Base-by-base conservation (phyloP, 1,284 basidiomycete species). In the Cutaneotrichosporon dermatis region DNA sequence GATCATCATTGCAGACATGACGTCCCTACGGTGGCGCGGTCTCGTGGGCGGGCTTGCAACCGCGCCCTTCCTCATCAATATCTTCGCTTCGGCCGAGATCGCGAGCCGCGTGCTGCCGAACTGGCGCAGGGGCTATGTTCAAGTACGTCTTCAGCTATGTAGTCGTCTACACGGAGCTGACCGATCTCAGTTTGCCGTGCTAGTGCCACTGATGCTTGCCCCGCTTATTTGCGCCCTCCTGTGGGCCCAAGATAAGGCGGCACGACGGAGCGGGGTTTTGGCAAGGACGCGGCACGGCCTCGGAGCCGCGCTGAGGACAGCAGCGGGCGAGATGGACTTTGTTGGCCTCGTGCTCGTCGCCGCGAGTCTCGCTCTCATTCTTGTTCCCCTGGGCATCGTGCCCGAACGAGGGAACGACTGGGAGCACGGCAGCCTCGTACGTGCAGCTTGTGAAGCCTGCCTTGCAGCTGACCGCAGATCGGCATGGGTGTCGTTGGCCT, bases 1-100 rank as follows among this genome's bases (percentile, higher is more conserved):
- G 63, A 84, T 89, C 61, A 82, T 88, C 67, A 85, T 88, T 58
- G 89, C 89, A 15, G 89, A 92, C 70, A 86, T 88, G 66, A 90
- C 90, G 3, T 86, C 85, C 2, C 82, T 90, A 11, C 82, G 85
- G 69, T 91, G 88, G 87, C 83, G 84, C 5, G 88, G 88, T 10
- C 79, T 91, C 9, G 83, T 88, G 15, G 82, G 85, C 2, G 82
- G 82, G 12, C 74, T 88, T n/a, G 82, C 84, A 34, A 84, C 85
- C 7, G 73, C 86, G 42, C 88, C 88, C 11, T 88, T 86, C 77
- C 79, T 88, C 66, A 79, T 88, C 76, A 83, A 82, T 70, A 79
- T 76, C 65, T 80, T 80, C 36, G 72, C 82, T 12, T 84, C 86
- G 5, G 83, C 87, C 8, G 88, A 88, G 69, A 84, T 91, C 54